phyloP scores from a whole-genome alignment of 225 moss, liverwort and hornwort species.

The Pleurozium schreberi region DNA sequence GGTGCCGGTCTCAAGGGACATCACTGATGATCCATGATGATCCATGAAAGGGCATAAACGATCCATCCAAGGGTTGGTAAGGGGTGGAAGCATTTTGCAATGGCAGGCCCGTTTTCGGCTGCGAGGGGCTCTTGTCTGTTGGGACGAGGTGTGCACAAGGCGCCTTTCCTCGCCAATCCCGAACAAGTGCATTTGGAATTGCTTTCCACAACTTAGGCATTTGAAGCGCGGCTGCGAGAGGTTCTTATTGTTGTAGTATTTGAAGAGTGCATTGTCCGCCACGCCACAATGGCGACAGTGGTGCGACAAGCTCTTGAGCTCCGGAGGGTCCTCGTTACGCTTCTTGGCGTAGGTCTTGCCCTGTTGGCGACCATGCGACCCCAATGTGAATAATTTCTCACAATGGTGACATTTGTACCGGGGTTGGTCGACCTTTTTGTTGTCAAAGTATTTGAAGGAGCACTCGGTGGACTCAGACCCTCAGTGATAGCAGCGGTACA shows the following conservation, averaged over 20 bases:
- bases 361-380: too few relatives aligned
- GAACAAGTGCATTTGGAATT: neutral
- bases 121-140: fast-evolving
- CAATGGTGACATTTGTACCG: too few relatives aligned
- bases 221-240: neutral
- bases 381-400: too few relatives aligned
- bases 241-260: neutral
- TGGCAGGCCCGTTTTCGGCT: neutral
- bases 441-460: neutral
- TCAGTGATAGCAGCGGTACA: neutral
- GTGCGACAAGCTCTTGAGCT: neutral
- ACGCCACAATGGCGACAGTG: neutral
- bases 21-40: neutral
- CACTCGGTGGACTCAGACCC: fast-evolving
- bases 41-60: neutral
- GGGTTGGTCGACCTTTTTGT: neutral
- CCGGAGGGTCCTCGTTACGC: neutral
- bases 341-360: neutral
- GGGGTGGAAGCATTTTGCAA: neutral
- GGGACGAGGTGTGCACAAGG: neutral
- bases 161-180: neutral
- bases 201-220: neutral
- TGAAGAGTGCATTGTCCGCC: neutral
- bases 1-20: fast-evolving
- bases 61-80: neutral